Conservation (phyloP, 108 stramenopile species). For the Nannochloropsis granulata region DNA sequence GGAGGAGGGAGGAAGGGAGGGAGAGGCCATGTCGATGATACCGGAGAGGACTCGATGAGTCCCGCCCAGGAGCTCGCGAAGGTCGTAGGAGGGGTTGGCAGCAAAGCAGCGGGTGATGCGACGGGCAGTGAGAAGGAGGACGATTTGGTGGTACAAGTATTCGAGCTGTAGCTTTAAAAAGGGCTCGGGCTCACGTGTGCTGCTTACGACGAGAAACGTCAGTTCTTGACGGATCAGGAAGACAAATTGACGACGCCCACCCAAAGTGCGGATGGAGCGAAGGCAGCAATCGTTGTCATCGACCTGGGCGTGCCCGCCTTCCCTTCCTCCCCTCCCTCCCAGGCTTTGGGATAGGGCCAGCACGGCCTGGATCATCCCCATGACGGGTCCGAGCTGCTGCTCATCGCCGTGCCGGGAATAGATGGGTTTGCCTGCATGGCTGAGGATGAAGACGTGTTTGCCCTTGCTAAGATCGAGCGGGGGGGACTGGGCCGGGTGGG, state of each 20-base stretch:
- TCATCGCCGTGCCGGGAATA: slow-evolving; percentile 30
- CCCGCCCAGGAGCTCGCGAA: slow-evolving; percentile 25
- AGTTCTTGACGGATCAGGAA: background rate
- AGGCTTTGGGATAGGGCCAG: slow-evolving; percentile 19
- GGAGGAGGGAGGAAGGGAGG: background rate
- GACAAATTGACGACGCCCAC: background rate
- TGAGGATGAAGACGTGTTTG: slow-evolving; percentile 29
- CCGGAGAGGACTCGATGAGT: slow-evolving; percentile 8
- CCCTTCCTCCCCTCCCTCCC: slow-evolving; percentile 5
- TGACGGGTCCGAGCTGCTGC: slow-evolving; percentile 22
- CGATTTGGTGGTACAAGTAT: slow-evolving; percentile 28
- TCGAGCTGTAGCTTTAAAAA: slow-evolving; percentile 27
- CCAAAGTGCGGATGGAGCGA: background rate
- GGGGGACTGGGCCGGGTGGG: background rate
- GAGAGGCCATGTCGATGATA: slow-evolving; percentile 3
- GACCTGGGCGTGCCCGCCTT: background rate
- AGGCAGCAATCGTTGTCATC: background rate
- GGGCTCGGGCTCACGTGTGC: slow-evolving; percentile 5
- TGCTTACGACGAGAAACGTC: background rate
- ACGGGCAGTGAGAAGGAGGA: slow-evolving; percentile 28
- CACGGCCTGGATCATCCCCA: slow-evolving; percentile 24
- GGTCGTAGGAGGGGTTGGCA: slow-evolving; percentile 12
- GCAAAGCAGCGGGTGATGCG: slow-evolving; percentile 3
- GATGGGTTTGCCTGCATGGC: slow-evolving; percentile 30
- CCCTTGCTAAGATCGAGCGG: background rate